Base-by-base conservation (phyloP, 768 basidiomycete genomes). In the Agaricus sinodeliciosus region DNA sequence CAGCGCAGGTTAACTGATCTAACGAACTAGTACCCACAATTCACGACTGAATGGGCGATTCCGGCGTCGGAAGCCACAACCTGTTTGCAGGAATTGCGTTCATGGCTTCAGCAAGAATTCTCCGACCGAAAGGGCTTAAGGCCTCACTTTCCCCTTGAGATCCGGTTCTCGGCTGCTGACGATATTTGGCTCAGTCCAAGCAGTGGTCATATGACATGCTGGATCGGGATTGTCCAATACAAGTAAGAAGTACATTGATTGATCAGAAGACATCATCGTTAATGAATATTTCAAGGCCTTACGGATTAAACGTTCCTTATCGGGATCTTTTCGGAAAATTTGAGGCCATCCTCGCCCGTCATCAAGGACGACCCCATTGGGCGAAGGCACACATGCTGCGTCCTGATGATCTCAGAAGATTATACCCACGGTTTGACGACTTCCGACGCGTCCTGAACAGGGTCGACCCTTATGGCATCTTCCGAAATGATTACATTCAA, bases 201-300 rank as follows among this genome's bases (percentile, higher is more conserved):
- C 62, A 82, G 81, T 63, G 85, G 85, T 48, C 77, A 82, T 52
- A 73, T 70, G 64, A 94, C 88, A 7, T 88, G 85, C 59, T 99
- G 94, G 89, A 90, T 99, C 55, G 96, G 96, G n/a, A 82, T 98
- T 48, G 81, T 96, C n/a, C 91, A 94, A 63, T 99, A 85, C 73
- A 92, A 91, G 95, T 97, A 54, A 62, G 89, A 69, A 6, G 16
- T 8, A 40, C 26, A 22, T 40, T 15, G 27, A 42, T 7, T 49
- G 25, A 41, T 44, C 39, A 25, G 51, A 48, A 44, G 55, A 16
- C 22, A 34, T n/a, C 15, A 42, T 52, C 41, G 50, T 48, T 39
- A 35, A 34, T 55, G 26, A 35, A 27, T 49, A 43, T 59, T 40
- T 8, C 43, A 19, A n/a, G 94, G 62, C 93, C 94, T 3, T 97